Conservation (phyloP, 164 flowering plant species). For the Aristolochia fimbriata region DNA sequence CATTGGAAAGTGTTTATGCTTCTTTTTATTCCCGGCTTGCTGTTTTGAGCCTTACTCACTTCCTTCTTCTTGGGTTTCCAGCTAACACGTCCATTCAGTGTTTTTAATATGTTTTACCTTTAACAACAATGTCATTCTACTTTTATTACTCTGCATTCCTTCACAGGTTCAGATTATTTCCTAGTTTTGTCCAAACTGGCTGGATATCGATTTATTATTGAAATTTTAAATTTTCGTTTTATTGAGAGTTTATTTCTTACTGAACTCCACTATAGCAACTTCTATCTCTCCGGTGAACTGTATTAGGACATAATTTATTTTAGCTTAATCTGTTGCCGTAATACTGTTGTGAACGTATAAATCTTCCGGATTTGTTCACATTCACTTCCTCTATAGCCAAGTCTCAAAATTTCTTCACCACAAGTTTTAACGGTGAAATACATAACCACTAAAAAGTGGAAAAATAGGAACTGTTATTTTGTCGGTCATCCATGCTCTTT, state of each 20-base stretch:
- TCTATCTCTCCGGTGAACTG: neutral
- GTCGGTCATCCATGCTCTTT: neutral
- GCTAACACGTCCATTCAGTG: no score
- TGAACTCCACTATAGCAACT: no score
- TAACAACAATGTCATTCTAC: neutral
- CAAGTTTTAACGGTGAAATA: neutral
- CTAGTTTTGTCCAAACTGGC: no score
- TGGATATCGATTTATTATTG: no score
- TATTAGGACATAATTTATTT: neutral
- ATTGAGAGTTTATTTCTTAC: no score
- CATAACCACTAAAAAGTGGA: neutral
- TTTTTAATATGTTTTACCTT: no score
- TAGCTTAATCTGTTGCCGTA: neutral
- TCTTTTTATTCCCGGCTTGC: no score
- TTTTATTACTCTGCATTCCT: neutral
- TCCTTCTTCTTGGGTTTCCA: no score
- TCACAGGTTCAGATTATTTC: neutral
- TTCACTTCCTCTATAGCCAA: neutral
- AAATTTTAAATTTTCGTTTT: no score
- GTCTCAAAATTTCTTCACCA: neutral
- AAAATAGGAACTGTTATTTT: neutral
- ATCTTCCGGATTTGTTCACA: neutral
- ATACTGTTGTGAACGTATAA: neutral
- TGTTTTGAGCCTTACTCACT: no score
- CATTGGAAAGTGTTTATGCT: no score